Percentiles rank a stretch among this genome's conserved stretches.
These are phyloP conservation scores for Dunaliella sp. DNA, from an alignment of 139 green algal species.

Conservation along the genomic window DNA sequence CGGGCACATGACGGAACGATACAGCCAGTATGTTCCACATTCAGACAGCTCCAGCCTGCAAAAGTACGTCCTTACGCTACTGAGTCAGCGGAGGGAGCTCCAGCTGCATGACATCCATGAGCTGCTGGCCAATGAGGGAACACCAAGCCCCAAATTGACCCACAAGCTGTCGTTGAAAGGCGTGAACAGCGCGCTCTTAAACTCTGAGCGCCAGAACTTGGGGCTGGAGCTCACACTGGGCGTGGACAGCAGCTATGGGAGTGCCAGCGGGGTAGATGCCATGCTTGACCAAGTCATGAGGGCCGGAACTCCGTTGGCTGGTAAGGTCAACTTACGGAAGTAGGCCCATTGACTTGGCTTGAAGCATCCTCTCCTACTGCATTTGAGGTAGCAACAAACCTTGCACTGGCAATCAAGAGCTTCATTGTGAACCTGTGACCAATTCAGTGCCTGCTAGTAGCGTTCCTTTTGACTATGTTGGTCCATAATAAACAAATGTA, in stretches of 20 bases:
- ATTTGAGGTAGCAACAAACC: too few species aligned
- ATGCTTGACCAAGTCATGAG: neutral
- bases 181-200: slow-evolving; percentile 16
- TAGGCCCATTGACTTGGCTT: too few species aligned
- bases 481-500: too few species aligned
- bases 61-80: slow-evolving; percentile 37
- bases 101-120: slow-evolving; percentile 22
- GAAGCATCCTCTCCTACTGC: too few species aligned
- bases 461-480: too few species aligned
- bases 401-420: too few species aligned
- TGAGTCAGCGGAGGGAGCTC: slow-evolving; percentile 37
- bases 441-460: too few species aligned
- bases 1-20: too few species aligned
- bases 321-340: too few species aligned
- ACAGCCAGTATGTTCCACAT: slow-evolving; percentile 12
- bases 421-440: too few species aligned
- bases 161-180: slow-evolving; percentile 7
- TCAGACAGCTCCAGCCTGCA: slow-evolving; percentile 15
- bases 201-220: slow-evolving; percentile 29
- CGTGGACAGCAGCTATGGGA: slow-evolving; percentile 9
- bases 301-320: slow-evolving; percentile 25
- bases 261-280: neutral
- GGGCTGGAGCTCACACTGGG: slow-evolving; percentile 23
- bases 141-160: slow-evolving; percentile 6
- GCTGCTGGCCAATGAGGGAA: neutral